Conservation (phyloP, 257 asterid species). For the Verbascum thapsus region DNA sequence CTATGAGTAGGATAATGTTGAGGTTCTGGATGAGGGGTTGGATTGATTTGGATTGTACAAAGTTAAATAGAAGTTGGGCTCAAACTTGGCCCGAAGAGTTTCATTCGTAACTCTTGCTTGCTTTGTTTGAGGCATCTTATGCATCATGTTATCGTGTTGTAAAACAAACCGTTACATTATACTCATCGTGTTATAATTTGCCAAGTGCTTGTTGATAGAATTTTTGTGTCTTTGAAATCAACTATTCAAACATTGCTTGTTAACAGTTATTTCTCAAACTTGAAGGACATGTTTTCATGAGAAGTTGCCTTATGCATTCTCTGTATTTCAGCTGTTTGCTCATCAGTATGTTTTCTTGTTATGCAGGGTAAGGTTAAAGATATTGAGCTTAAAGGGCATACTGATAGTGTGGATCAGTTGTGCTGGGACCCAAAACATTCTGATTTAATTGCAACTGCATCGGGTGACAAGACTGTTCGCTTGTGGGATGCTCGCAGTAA, state of each 20-base stretch:
- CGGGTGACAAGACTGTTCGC: constrained; percentile 97
- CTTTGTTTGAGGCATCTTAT: background rate
- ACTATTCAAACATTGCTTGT: background rate
- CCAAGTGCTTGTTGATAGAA: background rate
- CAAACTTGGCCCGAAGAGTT: constrained; percentile 1
- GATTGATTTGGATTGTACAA: background rate
- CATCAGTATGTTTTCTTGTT: constrained; percentile 12
- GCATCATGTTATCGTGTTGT: background rate
- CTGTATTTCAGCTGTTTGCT: constrained; percentile 12
- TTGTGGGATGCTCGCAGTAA: constrained; percentile 99
- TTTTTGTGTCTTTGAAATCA: constrained; percentile 10
- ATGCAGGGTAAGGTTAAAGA: constrained; percentile 88
- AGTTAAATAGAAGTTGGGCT: background rate
- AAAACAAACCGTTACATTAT: background rate
- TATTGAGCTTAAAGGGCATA: constrained; percentile 87
- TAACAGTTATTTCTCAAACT: background rate
- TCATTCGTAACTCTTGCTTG: background rate
- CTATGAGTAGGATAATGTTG: constrained; percentile 6
- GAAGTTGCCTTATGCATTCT: constrained; percentile 11
- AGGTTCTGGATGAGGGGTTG: background rate
- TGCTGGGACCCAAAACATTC: constrained; percentile 99
- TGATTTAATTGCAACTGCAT: constrained; percentile 96
- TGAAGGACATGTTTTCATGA: constrained; percentile 5
- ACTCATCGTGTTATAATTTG: background rate
- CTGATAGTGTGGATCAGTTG: constrained; percentile 97